These are phyloP conservation scores for Aspergillus aculeatinus DNA, from an alignment of 2,329 filamentous ascomycete species.

Conservation along the genomic window DNA sequence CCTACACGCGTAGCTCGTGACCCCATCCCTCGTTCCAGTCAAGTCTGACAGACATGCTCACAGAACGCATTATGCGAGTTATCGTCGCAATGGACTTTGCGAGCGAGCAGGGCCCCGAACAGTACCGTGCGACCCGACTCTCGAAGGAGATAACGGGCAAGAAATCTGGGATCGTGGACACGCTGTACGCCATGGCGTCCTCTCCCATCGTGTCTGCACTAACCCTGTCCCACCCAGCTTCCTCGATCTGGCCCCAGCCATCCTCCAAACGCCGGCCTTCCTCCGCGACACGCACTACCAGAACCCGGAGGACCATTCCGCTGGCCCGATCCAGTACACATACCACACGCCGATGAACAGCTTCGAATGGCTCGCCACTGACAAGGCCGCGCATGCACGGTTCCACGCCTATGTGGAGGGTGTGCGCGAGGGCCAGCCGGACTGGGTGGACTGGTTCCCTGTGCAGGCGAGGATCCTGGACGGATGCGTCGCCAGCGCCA, in stretches of 20 bases:
- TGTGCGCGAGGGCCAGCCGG: slow-evolving; percentile 7
- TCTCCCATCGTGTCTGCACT: no score
- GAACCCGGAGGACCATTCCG: slow-evolving; percentile 5
- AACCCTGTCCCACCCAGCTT: slow-evolving; percentile 12
- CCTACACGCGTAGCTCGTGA: no score
- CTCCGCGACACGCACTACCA: slow-evolving; percentile 15
- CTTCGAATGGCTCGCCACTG: slow-evolving; percentile 11
- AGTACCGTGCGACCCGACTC: slow-evolving; percentile 19
- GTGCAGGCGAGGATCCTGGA: slow-evolving; percentile 7
- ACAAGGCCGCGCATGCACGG: not conserved
- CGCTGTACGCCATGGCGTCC: slow-evolving; percentile 15
- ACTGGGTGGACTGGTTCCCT: slow-evolving; percentile 17
- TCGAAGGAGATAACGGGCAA: slow-evolving; percentile 20
- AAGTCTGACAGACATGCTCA: not conserved
- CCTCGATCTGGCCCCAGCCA: slow-evolving; percentile 20
- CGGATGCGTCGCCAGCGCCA: not conserved
- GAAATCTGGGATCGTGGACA: slow-evolving; percentile 17
- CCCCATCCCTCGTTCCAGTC: no score
- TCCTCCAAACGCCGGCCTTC: slow-evolving; percentile 23
- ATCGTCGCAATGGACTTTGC: slow-evolving; percentile 19
- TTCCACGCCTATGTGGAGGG: slow-evolving; percentile 16
- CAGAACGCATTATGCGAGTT: slow-evolving; percentile 26
- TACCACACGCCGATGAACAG: not conserved
- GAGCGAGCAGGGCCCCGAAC: slow-evolving; percentile 11
- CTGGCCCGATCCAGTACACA: slow-evolving; percentile 19